phyloP scores from a whole-genome alignment of 2,329 filamentous ascomycete genomes.

The Oidium heveae region DNA sequence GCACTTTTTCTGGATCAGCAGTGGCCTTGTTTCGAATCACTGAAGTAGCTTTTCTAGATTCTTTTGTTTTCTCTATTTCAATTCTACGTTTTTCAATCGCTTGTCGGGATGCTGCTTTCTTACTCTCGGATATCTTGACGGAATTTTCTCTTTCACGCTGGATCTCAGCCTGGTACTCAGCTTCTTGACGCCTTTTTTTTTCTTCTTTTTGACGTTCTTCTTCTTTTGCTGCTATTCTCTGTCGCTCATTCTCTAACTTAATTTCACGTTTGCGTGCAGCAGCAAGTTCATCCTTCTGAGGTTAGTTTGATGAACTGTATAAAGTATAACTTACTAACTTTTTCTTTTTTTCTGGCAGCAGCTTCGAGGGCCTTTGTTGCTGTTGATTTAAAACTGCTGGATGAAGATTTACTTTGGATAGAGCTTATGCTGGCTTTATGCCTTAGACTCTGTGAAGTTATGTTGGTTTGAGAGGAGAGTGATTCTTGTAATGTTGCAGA shows the following conservation, averaged over 20 bases:
- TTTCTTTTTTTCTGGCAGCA: conserved; percentile 61
- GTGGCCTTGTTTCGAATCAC: conserved; percentile 28
- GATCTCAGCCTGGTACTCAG: conserved; percentile 21
- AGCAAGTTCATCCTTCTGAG: conserved; percentile 42
- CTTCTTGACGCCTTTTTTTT: conserved; percentile 31
- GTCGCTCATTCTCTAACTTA: conserved; percentile 59
- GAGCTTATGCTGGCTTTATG: conserved; percentile 35
- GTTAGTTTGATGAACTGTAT: neutral
- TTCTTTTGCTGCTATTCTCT: conserved; percentile 39
- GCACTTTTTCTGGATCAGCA: conserved; percentile 5
- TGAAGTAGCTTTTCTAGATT: conserved; percentile 35
- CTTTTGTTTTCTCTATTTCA: conserved; percentile 36
- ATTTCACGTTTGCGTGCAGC: conserved; percentile 55
- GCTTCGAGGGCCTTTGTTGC: conserved; percentile 44
- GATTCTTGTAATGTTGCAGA: conserved; percentile 34
- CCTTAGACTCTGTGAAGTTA: conserved; percentile 23
- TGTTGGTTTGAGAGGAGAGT: conserved; percentile 19
- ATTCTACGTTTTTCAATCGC: conserved; percentile 25
- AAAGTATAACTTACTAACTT: conserved; percentile 15
- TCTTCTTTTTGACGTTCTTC: conserved; percentile 39
- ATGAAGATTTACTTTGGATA: conserved; percentile 16
- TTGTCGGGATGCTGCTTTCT: conserved; percentile 36
- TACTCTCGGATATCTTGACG: conserved; percentile 28
- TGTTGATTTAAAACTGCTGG: conserved; percentile 40
- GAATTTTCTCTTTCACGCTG: conserved; percentile 17